Conservation (phyloP, 257 asterid genomes). For the Scutellaria minor region DNA sequence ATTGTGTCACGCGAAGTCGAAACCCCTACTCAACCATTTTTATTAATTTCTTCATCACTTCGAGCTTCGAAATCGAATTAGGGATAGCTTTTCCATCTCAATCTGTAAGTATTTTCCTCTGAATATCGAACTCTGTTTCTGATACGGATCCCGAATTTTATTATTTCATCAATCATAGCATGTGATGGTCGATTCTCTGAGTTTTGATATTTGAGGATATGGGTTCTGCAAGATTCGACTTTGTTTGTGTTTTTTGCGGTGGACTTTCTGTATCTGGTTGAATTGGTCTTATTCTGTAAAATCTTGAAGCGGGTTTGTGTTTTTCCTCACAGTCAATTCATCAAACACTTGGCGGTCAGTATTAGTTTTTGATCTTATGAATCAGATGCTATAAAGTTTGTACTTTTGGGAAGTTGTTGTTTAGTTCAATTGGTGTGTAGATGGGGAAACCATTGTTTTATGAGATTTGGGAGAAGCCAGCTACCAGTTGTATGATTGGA, state of each 20-base stretch:
- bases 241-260: neutral
- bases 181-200: constrained; percentile 2
- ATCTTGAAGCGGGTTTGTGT: constrained; percentile 26
- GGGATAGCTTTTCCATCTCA: constrained; percentile 19
- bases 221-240: constrained; percentile 23
- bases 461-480: constrained; percentile 92
- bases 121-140: constrained; percentile 5
- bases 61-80: neutral
- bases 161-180: neutral
- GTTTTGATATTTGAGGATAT: constrained; percentile 23
- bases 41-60: neutral
- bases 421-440: constrained; percentile 30
- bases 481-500: constrained; percentile 83
- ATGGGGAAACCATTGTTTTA: constrained; percentile 93
- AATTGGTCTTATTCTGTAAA: constrained; percentile 7
- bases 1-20: constrained; percentile 9
- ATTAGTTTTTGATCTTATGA: constrained; percentile 8
- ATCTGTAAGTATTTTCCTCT: constrained; percentile 24
- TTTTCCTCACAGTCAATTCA: constrained; percentile 29
- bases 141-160: neutral
- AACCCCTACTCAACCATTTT: neutral
- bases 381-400: constrained; percentile 19
- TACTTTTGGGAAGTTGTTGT: constrained; percentile 16
- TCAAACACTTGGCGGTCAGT: constrained; percentile 32
- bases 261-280: constrained; percentile 26